Percentiles rank a stretch among this genome's conserved stretches.
phyloP scores from a whole-genome alignment of 176 grass and related monocot genomes.

The Canna indica region DNA sequence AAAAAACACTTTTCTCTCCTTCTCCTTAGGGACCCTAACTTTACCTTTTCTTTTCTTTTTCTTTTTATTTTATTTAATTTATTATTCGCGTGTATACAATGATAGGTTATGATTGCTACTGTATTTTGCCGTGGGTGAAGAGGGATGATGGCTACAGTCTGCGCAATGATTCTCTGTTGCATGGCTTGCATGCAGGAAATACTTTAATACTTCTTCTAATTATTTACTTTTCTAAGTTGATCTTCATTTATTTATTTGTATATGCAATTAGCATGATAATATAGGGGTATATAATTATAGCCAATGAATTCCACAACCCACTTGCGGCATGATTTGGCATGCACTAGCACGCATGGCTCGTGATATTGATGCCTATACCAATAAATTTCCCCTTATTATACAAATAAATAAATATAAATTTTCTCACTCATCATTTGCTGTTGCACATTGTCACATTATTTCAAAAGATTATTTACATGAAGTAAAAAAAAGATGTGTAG shows the following conservation, averaged over 20 bases:
- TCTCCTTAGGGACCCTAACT: too few species aligned
- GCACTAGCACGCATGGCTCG: not conserved
- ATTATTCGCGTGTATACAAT: not conserved
- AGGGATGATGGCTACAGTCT: not conserved
- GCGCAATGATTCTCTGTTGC: not conserved
- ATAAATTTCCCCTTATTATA: not conserved
- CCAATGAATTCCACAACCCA: too few species aligned
- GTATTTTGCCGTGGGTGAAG: not conserved
- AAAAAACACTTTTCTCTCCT: too few species aligned
- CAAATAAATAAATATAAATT: not conserved
- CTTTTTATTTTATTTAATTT: not conserved
- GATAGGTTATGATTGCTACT: conserved; percentile 7
- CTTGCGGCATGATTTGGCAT: not conserved
- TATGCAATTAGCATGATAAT: too few species aligned
- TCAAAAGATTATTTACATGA: too few species aligned
- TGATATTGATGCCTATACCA: not conserved
- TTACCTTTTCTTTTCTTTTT: not conserved
- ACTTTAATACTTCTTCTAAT: not conserved
- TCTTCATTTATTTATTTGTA: too few species aligned
- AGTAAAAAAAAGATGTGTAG: too few species aligned
- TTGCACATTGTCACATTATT: too few species aligned
- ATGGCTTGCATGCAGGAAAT: conserved; percentile 7
- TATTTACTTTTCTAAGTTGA: too few species aligned
- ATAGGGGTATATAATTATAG: too few species aligned
- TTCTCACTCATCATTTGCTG: too few species aligned